A percentile compares a stretch with the other conserved stretches of the same genome.
Evolutionary conservation across 305 asterid genomes (phyloP).

Genomic region (Fraxinus paxiana): DNA sequence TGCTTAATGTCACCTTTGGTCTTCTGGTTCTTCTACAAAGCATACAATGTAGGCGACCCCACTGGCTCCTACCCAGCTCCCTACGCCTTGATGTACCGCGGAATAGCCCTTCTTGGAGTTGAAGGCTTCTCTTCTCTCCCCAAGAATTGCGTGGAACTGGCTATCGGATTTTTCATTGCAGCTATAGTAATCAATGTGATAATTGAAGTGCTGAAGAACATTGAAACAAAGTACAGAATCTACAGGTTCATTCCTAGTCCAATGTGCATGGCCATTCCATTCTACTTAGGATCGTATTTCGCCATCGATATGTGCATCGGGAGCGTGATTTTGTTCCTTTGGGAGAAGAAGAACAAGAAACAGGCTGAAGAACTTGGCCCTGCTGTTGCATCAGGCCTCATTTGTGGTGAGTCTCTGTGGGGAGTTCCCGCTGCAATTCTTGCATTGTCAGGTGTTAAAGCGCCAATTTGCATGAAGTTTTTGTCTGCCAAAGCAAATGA

Average conservation of each 20-base stretch:
- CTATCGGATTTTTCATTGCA: constrained; percentile 27
- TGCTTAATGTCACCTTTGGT: constrained; percentile 46
- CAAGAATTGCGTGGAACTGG: constrained; percentile 39
- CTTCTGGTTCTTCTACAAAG: constrained; percentile 64
- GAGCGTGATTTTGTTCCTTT: constrained; percentile 45
- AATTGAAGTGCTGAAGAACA: constrained; percentile 20
- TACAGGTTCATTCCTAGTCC: constrained; percentile 53
- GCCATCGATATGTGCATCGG: constrained; percentile 70
- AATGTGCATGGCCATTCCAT: constrained; percentile 70
- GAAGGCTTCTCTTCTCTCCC: constrained; percentile 63
- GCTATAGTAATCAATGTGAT: constrained; percentile 26
- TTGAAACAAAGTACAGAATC: constrained; percentile 35
- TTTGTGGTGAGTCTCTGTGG: constrained; percentile 63
- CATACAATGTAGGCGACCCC: constrained; percentile 44
- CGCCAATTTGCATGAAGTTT: constrained; percentile 68
- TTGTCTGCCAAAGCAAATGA: constrained; percentile 27
- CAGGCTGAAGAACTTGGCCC: constrained; percentile 35
- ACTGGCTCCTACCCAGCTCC: constrained; percentile 55
- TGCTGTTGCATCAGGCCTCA: constrained; percentile 62
- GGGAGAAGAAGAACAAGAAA: constrained; percentile 35
- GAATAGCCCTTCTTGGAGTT: constrained; percentile 52
- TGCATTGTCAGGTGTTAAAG: constrained; percentile 37
- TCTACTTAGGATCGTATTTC: constrained; percentile 55
- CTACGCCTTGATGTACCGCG: constrained; percentile 46
- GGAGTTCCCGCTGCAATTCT: constrained; percentile 56